phyloP scores from a whole-genome alignment of 2,329 filamentous ascomycete genomes.

The Lachnellula arida region DNA sequence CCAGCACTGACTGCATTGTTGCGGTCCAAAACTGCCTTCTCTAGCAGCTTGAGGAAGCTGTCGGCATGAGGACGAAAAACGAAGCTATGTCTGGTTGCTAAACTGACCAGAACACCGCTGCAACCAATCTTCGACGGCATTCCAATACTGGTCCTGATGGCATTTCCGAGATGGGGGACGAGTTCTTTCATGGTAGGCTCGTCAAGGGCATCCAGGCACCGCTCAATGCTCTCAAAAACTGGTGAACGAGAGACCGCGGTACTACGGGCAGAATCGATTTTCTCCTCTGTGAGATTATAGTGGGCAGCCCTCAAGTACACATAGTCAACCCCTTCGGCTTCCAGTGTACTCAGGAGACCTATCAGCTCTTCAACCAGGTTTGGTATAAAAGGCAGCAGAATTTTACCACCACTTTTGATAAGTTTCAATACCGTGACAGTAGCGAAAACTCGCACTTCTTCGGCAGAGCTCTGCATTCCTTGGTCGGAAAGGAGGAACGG shows the following conservation, averaged over 20 bases:
- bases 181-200: constrained; percentile 70
- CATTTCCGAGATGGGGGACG: constrained; percentile 65
- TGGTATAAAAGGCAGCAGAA: constrained; percentile 75
- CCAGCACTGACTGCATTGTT: constrained; percentile 91
- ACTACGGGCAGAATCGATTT: constrained; percentile 83
- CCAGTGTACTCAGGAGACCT: constrained; percentile 77
- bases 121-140: constrained; percentile 94
- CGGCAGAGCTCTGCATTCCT: constrained; percentile 80
- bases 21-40: constrained; percentile 79
- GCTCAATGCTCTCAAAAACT: constrained; percentile 86
- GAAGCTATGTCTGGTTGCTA: constrained; percentile 74
- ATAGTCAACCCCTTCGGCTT: constrained; percentile 87
- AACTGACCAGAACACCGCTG: constrained; percentile 74
- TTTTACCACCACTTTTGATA: constrained; percentile 80
- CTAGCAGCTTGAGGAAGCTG: constrained; percentile 69
- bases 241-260: constrained; percentile 79
- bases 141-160: constrained; percentile 81
- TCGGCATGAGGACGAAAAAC: constrained; percentile 73
- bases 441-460: constrained; percentile 83
- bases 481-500: constrained; percentile 88
- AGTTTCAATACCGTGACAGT: constrained; percentile 81
- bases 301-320: constrained; percentile 82
- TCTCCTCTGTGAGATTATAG: constrained; percentile 79
- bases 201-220: constrained; percentile 80
- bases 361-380: constrained; percentile 78